These are phyloP conservation scores for Teratosphaeria zuluensis DNA, from an alignment of 2,329 filamentous ascomycete species.

Conservation along the genomic window DNA sequence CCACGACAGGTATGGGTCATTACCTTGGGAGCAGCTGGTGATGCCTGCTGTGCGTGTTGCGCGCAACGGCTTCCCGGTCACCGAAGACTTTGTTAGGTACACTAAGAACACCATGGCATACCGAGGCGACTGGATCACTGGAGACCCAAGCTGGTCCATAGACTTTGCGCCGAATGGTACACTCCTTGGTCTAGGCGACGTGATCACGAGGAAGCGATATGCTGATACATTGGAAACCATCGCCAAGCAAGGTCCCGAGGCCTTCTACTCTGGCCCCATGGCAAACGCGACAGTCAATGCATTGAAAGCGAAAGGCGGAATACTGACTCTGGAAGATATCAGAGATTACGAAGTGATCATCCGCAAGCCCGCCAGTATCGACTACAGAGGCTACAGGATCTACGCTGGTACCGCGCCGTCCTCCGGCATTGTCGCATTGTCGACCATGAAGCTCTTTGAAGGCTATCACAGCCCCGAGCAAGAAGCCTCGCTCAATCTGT, in stretches of 20 bases:
- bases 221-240: constrained; percentile 71
- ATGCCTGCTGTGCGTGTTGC: constrained; percentile 66
- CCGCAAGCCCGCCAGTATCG: constrained; percentile 48
- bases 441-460: constrained; percentile 72
- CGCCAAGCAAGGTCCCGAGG: constrained; percentile 59
- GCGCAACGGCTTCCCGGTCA: constrained; percentile 62
- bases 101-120: neutral
- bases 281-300: constrained; percentile 61
- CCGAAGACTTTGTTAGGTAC: constrained; percentile 63
- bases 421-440: constrained; percentile 65
- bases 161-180: constrained; percentile 83
- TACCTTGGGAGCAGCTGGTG: constrained; percentile 53
- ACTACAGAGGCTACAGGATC: constrained; percentile 57
- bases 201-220: constrained; percentile 70
- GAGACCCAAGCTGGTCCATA: constrained; percentile 69
- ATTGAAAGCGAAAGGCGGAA: constrained; percentile 63
- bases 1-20: constrained; percentile 58
- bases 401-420: constrained; percentile 63
- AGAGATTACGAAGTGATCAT: constrained; percentile 59
- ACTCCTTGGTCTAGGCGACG: constrained; percentile 61
- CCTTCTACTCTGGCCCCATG: constrained; percentile 34
- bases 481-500: constrained; percentile 50
- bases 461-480: constrained; percentile 59
- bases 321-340: constrained; percentile 73
- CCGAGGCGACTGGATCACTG: constrained; percentile 11